These are phyloP conservation scores for Pseudocercospora fuligena DNA, from an alignment of 2,329 filamentous ascomycete species.

Conservation along the genomic window DNA sequence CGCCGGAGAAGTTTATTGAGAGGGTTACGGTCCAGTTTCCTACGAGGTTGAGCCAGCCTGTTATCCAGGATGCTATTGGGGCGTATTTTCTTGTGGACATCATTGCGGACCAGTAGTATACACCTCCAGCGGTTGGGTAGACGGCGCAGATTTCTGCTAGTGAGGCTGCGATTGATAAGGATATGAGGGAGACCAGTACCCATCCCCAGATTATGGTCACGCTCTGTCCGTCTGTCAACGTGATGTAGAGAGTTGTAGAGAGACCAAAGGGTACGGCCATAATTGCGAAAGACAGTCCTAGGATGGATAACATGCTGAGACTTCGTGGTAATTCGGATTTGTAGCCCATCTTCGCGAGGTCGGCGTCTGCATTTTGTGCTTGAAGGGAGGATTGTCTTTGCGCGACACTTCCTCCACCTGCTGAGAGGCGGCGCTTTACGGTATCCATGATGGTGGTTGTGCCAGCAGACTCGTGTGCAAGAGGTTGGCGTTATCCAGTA, in stretches of 20 bases:
- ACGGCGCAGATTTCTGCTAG: slow-evolving; percentile 72
- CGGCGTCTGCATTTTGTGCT: slow-evolving; percentile 58
- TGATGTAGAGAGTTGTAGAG: slow-evolving; percentile 70
- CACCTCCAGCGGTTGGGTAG: slow-evolving; percentile 70
- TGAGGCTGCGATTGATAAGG: slow-evolving; percentile 66
- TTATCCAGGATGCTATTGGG: slow-evolving; percentile 70
- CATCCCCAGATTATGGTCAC: slow-evolving; percentile 74
- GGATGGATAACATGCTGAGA: slow-evolving; percentile 70
- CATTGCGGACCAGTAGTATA: slow-evolving; percentile 74
- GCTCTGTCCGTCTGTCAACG: slow-evolving; percentile 68
- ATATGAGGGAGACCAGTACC: slow-evolving; percentile 68
- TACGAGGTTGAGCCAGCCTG: slow-evolving; percentile 73
- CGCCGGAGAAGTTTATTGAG: slow-evolving; percentile 73
- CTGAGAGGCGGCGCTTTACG: slow-evolving; percentile 25
- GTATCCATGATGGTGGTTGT: slow-evolving; percentile 19
- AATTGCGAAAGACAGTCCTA: slow-evolving; percentile 74
- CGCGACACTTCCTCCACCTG: background rate
- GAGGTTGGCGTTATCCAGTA: no score
- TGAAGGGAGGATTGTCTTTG: slow-evolving; percentile 35
- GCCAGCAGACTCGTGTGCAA: no score
- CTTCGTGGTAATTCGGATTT: slow-evolving; percentile 68
- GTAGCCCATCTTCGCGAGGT: slow-evolving; percentile 70
- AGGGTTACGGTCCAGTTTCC: slow-evolving; percentile 73
- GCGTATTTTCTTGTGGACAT: slow-evolving; percentile 67
- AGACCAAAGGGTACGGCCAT: slow-evolving; percentile 74